These are phyloP conservation scores for Brassica cretica DNA, from an alignment of 345 rosid species.

Conservation along the genomic window DNA sequence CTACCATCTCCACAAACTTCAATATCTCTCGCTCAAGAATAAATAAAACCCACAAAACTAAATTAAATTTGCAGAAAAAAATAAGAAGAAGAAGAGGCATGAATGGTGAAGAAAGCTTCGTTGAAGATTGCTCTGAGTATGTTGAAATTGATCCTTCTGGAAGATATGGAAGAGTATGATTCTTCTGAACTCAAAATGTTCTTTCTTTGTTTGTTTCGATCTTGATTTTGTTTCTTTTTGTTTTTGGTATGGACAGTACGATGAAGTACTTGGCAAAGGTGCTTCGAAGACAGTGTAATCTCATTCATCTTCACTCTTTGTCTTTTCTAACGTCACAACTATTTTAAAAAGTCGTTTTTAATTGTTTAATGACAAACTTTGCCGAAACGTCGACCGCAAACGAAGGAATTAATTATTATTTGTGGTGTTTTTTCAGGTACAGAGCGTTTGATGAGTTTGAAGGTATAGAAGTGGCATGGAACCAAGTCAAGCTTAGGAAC, in stretches of 20 bases:
- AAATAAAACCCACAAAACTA: too few species aligned
- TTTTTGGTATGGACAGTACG: slow-evolving; percentile 52
- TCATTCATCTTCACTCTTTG: slow-evolving; percentile 30
- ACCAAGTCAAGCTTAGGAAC: slow-evolving; percentile 91
- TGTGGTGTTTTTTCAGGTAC: slow-evolving; percentile 46
- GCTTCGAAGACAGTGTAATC: slow-evolving; percentile 96
- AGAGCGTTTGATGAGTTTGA: slow-evolving; percentile 90
- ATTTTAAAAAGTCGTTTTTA: too few species aligned
- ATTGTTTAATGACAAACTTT: too few species aligned
- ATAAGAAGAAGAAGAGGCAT: slow-evolving; percentile 4
- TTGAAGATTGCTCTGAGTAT: slow-evolving; percentile 55
- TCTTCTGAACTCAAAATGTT: neutral
- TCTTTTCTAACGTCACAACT: neutral
- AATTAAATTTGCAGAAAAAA: too few species aligned
- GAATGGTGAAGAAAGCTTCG: slow-evolving; percentile 35
- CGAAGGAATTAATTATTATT: neutral
- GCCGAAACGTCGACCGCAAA: too few species aligned
- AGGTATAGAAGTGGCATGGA: slow-evolving; percentile 98
- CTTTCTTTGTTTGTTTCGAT: neutral
- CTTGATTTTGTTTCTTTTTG: slow-evolving; percentile 5
- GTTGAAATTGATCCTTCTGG: slow-evolving; percentile 98
- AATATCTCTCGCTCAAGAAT: slow-evolving; percentile 7
- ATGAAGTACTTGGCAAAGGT: slow-evolving; percentile 94
- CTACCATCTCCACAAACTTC: slow-evolving; percentile 38
- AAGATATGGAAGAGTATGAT: slow-evolving; percentile 90